Evolutionary conservation across 805 yeast species (phyloP), one percentile per base, ranked within the genome.

Genomic region (Maudiozyma turicensis): DNA sequence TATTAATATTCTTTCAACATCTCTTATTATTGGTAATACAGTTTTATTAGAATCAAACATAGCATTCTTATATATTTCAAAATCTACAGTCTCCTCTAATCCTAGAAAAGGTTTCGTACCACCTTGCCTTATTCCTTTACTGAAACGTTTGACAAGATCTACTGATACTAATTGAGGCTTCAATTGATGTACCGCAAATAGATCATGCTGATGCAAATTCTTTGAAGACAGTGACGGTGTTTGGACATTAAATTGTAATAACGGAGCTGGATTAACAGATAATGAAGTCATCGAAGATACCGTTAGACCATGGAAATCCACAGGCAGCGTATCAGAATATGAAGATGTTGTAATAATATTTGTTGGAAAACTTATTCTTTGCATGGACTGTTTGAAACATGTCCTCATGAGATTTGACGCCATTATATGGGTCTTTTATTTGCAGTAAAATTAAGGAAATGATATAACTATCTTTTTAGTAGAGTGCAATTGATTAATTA

Each of bases 261-360:
- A 66, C 1, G 96, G 95, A 11, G 72, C 72, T 0, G 96, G 96
- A 44, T 75, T 72, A 31, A 89, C 76, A 0, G 95, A 81, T 11
- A 91, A 68, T 1, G 97, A 89, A 10, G 87, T 78, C 42, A 89
- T 86, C 1, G 96, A 87, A 2, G 96, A 85, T 1, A 91, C 70
- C 0, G 97, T 88, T 72, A 86, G 79, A 0, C 97, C 97, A 28
- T 67, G 57, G 40, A 60, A 61, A 30, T 40, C 46, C 0, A 50
- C 45, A 33, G 52, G 55, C 7, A 53, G 47, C 6, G 52, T 38
- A 66, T 44, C 58, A 44, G 43, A 59, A 34, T 47, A 55, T 14
- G 73, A 66, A 2, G 81, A 75, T 3, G 80, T 68, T 0, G 87
- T 82, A 31, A 82, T 61, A 15, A 82, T 72, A 77, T 80, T 76